phyloP scores from a whole-genome alignment of 2,329 filamentous ascomycete genomes.

The Penicillium sp. region DNA sequence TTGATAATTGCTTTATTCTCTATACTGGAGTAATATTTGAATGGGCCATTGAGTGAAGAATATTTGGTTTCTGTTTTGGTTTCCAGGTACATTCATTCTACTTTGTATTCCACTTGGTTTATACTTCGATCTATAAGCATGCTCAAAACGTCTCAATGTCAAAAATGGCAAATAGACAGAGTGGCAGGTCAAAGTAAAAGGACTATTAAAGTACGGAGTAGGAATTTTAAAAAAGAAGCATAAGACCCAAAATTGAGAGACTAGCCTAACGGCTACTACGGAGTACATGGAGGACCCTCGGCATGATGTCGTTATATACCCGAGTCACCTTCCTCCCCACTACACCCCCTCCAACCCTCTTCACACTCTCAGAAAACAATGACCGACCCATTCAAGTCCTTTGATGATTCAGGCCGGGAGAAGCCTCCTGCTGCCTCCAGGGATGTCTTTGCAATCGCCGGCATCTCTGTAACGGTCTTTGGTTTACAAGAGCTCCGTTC shows the following conservation, averaged over 20 bases:
- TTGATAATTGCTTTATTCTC: too few species aligned
- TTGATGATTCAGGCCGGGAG: constrained; percentile 30
- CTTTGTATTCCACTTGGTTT: too few species aligned
- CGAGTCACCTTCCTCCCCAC: neutral
- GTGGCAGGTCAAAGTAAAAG: too few species aligned
- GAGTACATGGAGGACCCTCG: neutral
- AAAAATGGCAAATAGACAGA: too few species aligned
- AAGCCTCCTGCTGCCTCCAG: constrained; percentile 56
- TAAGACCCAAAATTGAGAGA: neutral
- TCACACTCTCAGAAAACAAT: constrained; percentile 22
- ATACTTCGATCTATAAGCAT: too few species aligned
- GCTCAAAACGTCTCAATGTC: too few species aligned
- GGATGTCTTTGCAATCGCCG: constrained; percentile 70
- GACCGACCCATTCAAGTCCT: constrained; percentile 38
- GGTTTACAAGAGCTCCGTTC: constrained; percentile 73
- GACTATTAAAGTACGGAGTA: too few species aligned
- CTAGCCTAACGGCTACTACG: neutral
- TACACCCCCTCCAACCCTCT: neutral
- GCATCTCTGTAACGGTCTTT: constrained; percentile 76
- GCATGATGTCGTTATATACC: neutral
- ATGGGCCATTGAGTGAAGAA: too few species aligned
- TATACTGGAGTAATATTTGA: too few species aligned
- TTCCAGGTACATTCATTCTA: too few species aligned
- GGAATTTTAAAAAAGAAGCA: too few species aligned
- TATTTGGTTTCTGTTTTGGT: too few species aligned